phyloP scores from a whole-genome alignment of 1,284 basidiomycete species.

The Heterobasidion occidentale region DNA sequence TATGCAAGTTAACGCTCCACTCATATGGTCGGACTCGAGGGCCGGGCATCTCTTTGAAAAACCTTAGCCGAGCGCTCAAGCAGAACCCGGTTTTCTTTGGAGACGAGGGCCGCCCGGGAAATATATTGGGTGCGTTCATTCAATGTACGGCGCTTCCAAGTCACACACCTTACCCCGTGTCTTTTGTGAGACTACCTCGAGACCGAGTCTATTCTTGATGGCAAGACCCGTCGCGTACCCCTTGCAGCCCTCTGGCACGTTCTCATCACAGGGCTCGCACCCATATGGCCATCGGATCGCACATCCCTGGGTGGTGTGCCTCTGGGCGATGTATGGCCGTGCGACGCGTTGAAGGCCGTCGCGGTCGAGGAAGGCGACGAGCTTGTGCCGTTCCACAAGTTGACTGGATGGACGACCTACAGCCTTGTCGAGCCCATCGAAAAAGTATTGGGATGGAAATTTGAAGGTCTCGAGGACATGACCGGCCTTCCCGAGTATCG shows the following conservation, averaged over 20 bases:
- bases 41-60: conserved; percentile 74
- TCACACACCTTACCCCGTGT: not conserved
- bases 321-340: conserved; percentile 91
- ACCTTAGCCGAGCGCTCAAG: conserved; percentile 65
- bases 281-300: conserved; percentile 86
- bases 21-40: conserved; percentile 87
- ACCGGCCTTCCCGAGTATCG: conserved; percentile 88
- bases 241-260: conserved; percentile 74
- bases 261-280: conserved; percentile 76
- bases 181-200: conserved; percentile 62
- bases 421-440: conserved; percentile 81
- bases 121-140: conserved; percentile 56
- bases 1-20: conserved; percentile 81
- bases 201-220: conserved; percentile 32
- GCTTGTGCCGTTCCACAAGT: conserved; percentile 91
- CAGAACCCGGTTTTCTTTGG: conserved; percentile 66
- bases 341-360: conserved; percentile 40
- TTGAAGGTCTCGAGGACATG: conserved; percentile 69
- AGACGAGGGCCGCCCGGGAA: conserved; percentile 66
- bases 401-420: conserved; percentile 91
- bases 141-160: not conserved
- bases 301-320: conserved; percentile 55
- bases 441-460: conserved; percentile 68
- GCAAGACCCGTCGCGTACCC: conserved; percentile 40
- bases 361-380: conserved; percentile 46